phyloP scores from a whole-genome alignment of 2,329 filamentous ascomycete species.

The Endocalyx cinctus region DNA sequence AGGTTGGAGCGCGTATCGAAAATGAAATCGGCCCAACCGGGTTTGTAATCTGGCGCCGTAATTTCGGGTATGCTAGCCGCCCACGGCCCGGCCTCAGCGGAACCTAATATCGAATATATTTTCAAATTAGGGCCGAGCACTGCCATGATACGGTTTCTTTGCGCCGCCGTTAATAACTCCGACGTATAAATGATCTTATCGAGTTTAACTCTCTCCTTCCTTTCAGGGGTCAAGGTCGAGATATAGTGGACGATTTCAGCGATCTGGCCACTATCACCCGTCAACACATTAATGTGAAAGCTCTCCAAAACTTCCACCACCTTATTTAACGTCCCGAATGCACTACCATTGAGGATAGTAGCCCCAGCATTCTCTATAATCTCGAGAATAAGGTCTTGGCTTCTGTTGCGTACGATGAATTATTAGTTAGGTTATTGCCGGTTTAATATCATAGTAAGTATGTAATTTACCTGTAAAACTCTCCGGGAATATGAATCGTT shows the following conservation, averaged over 20 bases:
- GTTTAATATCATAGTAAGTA: too few species aligned
- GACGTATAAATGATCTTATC: constrained; percentile 42
- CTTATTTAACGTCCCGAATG: constrained; percentile 27
- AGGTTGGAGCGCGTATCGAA: constrained; percentile 31
- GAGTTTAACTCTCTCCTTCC: constrained; percentile 23
- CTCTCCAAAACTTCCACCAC: constrained; percentile 23
- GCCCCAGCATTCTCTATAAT: constrained; percentile 37
- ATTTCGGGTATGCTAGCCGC: constrained; percentile 27
- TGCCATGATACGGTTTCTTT: constrained; percentile 25
- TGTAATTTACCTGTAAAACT: constrained; percentile 32
- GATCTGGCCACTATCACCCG: constrained; percentile 34
- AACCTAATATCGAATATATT: constrained; percentile 37
- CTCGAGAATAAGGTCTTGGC: constrained; percentile 36
- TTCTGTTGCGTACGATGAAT: constrained; percentile 11
- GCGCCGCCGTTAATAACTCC: constrained; percentile 29
- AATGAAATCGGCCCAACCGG: constrained; percentile 29
- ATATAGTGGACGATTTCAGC: constrained; percentile 32
- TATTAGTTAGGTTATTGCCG: neutral
- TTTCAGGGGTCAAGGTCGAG: constrained; percentile 18
- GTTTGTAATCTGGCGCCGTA: constrained; percentile 6
- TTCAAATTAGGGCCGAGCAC: constrained; percentile 27
- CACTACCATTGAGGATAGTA: constrained; percentile 32
- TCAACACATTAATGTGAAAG: constrained; percentile 33
- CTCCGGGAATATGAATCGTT: constrained; percentile 30
- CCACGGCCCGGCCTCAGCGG: constrained; percentile 39